Conservation (phyloP, 2,329 filamentous ascomycete genomes). For the Alternaria atra region DNA sequence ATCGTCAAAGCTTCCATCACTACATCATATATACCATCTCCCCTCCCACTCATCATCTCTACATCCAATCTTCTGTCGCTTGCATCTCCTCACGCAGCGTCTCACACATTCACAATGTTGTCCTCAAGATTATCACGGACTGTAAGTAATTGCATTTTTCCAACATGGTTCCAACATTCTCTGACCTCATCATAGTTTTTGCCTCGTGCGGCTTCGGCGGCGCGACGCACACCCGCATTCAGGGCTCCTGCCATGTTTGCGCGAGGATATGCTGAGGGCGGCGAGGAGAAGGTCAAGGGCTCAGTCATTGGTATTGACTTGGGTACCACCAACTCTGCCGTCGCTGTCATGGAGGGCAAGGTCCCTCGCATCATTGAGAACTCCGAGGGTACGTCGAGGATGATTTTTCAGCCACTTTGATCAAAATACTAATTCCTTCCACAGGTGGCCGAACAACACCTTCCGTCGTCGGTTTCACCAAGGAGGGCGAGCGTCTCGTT, state of each 20-base stretch:
- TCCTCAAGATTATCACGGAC: constrained; percentile 54
- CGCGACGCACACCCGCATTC: constrained; percentile 70
- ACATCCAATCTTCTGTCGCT: constrained; percentile 37
- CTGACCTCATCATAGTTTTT: constrained; percentile 59
- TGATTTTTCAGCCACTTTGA: constrained; percentile 1
- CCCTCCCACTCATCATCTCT: constrained; percentile 28
- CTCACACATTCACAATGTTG: constrained; percentile 48
- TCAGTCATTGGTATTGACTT: constrained; percentile 98
- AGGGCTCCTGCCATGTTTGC: constrained; percentile 76
- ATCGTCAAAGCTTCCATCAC: constrained; percentile 40
- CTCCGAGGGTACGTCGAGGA: constrained; percentile 75
- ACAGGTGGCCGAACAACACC: constrained; percentile 87
- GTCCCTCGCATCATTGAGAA: constrained; percentile 96
- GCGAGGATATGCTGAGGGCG: constrained; percentile 75
- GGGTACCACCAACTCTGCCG: constrained; percentile 97
- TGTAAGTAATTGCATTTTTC: constrained; percentile 39
- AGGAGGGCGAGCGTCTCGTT: constrained; percentile 94
- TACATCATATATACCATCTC: constrained; percentile 39
- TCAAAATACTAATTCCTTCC: constrained; percentile 19
- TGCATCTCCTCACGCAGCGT: constrained; percentile 43
- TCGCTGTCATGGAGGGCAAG: constrained; percentile 98
- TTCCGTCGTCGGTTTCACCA: constrained; percentile 93
- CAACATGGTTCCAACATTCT: not conserved
- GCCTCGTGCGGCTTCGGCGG: constrained; percentile 76
- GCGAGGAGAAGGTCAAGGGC: constrained; percentile 86